Evolutionary conservation across 2,329 filamentous ascomycete genomes (phyloP).

Genomic region (Aspergillus clavatus): DNA sequence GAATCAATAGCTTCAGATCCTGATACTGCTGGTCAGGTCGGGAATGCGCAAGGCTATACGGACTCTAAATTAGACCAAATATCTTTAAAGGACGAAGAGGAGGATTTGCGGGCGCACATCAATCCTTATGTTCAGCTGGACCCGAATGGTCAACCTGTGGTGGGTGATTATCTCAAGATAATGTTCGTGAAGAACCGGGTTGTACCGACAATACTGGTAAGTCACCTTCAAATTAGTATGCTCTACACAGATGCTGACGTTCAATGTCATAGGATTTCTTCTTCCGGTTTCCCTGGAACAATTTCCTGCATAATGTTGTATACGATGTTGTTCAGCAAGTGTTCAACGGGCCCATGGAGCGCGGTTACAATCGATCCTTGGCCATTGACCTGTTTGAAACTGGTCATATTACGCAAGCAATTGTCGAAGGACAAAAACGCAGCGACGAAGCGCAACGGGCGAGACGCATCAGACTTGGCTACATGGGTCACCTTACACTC

Average conservation of each 20-base stretch:
- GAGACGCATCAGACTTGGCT: conserved; percentile 86
- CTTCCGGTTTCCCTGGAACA: conserved; percentile 98
- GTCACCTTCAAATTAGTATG: conserved; percentile 27
- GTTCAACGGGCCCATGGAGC: conserved; percentile 96
- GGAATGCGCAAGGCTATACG: conserved; percentile 10
- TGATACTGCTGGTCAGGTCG: conserved; percentile 18
- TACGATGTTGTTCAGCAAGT: conserved; percentile 99
- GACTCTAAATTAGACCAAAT: conserved; percentile 17
- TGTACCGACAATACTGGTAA: conserved; percentile 89
- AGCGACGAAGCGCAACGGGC: conserved; percentile 81
- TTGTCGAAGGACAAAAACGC: conserved; percentile 81
- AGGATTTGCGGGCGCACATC: conserved; percentile 23
- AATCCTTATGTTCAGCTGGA: conserved; percentile 52
- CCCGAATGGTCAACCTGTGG: conserved; percentile 66
- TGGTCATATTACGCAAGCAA: conserved; percentile 82
- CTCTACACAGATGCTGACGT: conserved; percentile 2
- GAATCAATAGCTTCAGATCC: conserved; percentile 16
- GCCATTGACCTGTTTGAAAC: conserved; percentile 91
- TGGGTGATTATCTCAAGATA: conserved; percentile 91
- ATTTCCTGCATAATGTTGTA: conserved; percentile 97
- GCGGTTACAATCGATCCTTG: conserved; percentile 83
- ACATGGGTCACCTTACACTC: conserved; percentile 96
- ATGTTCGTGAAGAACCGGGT: conserved; percentile 93
- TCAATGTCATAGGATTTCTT: conserved; percentile 72
- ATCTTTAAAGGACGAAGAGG: conserved; percentile 16